Percentiles rank a stretch among this genome's conserved stretches.
Evolutionary conservation across 2,329 filamentous ascomycete genomes (phyloP).

Genomic region (Proliferodiscus dingleyae): DNA sequence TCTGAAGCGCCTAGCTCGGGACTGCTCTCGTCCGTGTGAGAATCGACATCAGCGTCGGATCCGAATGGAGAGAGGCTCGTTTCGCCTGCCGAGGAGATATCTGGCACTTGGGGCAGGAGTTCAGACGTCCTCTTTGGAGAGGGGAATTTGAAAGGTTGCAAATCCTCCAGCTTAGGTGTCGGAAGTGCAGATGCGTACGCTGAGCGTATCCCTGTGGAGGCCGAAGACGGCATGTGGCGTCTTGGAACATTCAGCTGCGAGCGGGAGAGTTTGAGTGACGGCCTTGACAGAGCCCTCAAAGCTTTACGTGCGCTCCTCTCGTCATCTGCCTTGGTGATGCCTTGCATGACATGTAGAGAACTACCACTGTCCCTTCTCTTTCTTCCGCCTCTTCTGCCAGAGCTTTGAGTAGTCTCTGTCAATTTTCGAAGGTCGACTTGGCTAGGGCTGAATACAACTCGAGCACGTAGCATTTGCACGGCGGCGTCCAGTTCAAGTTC

Average conservation of each 20-base stretch:
- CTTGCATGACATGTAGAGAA: constrained; percentile 7
- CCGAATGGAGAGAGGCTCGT: constrained; percentile 22
- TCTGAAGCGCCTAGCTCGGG: constrained; percentile 19
- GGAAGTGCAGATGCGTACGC: constrained; percentile 13
- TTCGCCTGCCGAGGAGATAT: constrained; percentile 27
- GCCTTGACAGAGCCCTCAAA: constrained; percentile 15
- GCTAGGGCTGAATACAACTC: constrained; percentile 42
- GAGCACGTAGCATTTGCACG: constrained; percentile 62
- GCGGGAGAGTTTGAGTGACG: constrained; percentile 18
- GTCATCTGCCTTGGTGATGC: constrained; percentile 7
- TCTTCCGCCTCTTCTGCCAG: constrained; percentile 11
- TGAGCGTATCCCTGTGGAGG: constrained; percentile 10
- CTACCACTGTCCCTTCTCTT: constrained; percentile 24
- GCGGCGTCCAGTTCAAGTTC: constrained; percentile 78
- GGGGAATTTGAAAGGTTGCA: constrained; percentile 14
- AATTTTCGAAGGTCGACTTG: constrained; percentile 30
- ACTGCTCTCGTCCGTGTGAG: constrained; percentile 28
- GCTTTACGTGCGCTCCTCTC: constrained; percentile 6
- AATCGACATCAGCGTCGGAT: constrained; percentile 29
- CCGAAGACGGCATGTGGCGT: constrained; percentile 9
- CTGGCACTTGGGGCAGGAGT: constrained; percentile 15
- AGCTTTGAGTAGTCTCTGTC: constrained; percentile 14
- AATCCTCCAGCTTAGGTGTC: constrained; percentile 9
- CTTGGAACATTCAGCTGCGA: constrained; percentile 16
- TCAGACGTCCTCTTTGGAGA: constrained; percentile 7